A percentile compares a stretch with the other conserved stretches of the same genome.
These are phyloP conservation scores for Herpotrichia juniperi DNA, from an alignment of 2,329 filamentous ascomycete genomes.

Conservation along the genomic window DNA sequence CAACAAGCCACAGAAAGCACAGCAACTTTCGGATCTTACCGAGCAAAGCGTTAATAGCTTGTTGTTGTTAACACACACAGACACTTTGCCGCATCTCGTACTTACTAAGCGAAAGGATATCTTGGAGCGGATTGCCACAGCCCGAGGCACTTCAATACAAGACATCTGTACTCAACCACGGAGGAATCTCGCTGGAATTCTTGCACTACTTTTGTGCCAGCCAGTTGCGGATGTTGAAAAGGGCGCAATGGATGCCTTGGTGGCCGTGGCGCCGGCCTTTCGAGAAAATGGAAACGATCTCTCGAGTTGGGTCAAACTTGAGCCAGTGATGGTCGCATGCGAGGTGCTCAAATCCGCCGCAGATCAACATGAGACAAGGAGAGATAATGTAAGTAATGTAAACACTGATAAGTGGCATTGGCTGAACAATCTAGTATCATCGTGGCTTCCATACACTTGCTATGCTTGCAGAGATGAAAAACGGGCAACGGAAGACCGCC, in stretches of 20 bases:
- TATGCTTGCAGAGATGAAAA: constrained; percentile 57
- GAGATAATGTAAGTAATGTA: constrained; percentile 59
- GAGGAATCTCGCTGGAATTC: constrained; percentile 63
- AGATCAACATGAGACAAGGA: constrained; percentile 64
- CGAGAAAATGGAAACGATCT: constrained; percentile 65
- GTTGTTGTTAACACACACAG: constrained; percentile 74
- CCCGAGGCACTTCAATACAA: constrained; percentile 62
- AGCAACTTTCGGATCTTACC: constrained; percentile 80
- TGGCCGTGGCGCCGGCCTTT: constrained; percentile 73
- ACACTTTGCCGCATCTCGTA: constrained; percentile 87
- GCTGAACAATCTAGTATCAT: constrained; percentile 42
- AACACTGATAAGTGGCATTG: not conserved
- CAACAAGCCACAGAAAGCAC: constrained; percentile 79
- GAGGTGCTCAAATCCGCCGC: constrained; percentile 82
- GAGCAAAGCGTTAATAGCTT: constrained; percentile 77
- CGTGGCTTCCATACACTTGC: constrained; percentile 57
- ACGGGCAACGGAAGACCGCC: constrained; percentile 50
- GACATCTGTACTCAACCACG: constrained; percentile 65
- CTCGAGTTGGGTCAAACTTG: constrained; percentile 71
- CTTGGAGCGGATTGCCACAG: constrained; percentile 80
- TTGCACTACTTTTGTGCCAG: constrained; percentile 65
- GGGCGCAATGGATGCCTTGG: constrained; percentile 71
- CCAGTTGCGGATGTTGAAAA: constrained; percentile 69
- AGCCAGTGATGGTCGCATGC: constrained; percentile 76
- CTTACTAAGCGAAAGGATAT: constrained; percentile 77